Conservation (phyloP, 768 basidiomycete genomes). For the Harrya chromipes region DNA sequence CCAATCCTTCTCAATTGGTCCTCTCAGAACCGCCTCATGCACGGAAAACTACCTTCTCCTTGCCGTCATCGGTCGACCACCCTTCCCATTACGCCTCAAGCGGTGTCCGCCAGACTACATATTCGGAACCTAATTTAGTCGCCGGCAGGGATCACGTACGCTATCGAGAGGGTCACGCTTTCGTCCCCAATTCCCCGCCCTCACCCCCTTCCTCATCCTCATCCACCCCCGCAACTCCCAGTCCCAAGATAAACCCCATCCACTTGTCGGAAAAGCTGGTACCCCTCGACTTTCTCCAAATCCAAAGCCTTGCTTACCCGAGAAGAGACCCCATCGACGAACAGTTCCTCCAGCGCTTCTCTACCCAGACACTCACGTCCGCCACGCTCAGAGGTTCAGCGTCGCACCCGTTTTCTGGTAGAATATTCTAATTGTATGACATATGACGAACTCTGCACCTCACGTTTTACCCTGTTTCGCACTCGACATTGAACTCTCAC, state of each 20-base stretch:
- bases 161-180: constrained; percentile 24
- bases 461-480: constrained; percentile 10
- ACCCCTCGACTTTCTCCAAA: constrained; percentile 61
- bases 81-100: constrained; percentile 16
- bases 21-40: constrained; percentile 18
- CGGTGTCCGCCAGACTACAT: constrained; percentile 29
- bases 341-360: constrained; percentile 57
- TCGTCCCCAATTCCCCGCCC: constrained; percentile 22
- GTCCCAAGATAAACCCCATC: constrained; percentile 20
- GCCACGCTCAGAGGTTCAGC: constrained; percentile 19
- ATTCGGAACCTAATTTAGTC: constrained; percentile 31
- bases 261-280: constrained; percentile 44
- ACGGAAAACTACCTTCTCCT: constrained; percentile 29
- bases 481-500: constrained; percentile 21
- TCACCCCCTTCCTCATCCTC: constrained; percentile 38
- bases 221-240: constrained; percentile 39
- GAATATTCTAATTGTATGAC: constrained; percentile 17
- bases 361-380: constrained; percentile 28
- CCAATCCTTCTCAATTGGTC: constrained; percentile 25
- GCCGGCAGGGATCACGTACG: constrained; percentile 18
- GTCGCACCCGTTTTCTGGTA: constrained; percentile 24
- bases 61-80: constrained; percentile 30
- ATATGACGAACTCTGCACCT: not conserved
- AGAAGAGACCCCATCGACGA: constrained; percentile 64
- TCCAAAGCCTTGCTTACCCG: constrained; percentile 52